These are phyloP conservation scores for Adenanthera pavonina DNA, from an alignment of 306 rosid species.

Conservation along the genomic window DNA sequence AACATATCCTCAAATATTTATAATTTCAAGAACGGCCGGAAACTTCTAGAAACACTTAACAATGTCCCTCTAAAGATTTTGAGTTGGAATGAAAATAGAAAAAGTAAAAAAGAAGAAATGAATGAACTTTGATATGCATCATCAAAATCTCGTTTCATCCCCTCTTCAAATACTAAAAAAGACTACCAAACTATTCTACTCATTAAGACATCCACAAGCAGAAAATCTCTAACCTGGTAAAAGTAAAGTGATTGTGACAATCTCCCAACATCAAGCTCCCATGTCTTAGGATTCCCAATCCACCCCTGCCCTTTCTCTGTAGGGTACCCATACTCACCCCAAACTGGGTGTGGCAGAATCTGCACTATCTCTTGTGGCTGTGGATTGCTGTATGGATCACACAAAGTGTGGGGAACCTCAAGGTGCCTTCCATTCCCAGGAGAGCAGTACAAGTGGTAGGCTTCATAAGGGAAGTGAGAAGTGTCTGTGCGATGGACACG, in stretches of 20 bases:
- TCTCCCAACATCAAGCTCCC: slow-evolving; percentile 74
- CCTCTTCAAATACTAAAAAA: background rate
- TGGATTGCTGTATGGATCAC: slow-evolving; percentile 69
- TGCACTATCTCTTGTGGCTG: slow-evolving; percentile 67
- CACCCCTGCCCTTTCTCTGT: slow-evolving; percentile 59
- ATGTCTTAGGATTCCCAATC: slow-evolving; percentile 61
- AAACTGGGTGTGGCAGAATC: slow-evolving; percentile 61
- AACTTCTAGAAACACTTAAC: background rate
- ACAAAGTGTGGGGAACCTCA: slow-evolving; percentile 49
- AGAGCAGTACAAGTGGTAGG: slow-evolving; percentile 68
- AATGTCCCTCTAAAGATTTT: background rate
- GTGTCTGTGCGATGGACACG: slow-evolving; percentile 48
- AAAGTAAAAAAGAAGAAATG: background rate
- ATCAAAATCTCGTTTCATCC: background rate
- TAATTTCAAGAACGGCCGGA: no score
- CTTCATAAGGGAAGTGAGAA: slow-evolving; percentile 53
- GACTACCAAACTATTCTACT: background rate
- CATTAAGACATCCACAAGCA: background rate
- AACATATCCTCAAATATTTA: no score
- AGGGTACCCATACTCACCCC: slow-evolving; percentile 68
- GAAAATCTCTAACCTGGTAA: slow-evolving; percentile 52
- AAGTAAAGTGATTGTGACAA: slow-evolving; percentile 59
- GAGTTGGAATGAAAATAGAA: background rate
- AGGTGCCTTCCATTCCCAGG: slow-evolving; percentile 56
- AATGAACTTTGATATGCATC: background rate